A percentile compares a stretch with the other conserved stretches of the same genome.
Conservation (phyloP, 2,329 filamentous ascomycete species). For the Aspergillus jensenii region DNA sequence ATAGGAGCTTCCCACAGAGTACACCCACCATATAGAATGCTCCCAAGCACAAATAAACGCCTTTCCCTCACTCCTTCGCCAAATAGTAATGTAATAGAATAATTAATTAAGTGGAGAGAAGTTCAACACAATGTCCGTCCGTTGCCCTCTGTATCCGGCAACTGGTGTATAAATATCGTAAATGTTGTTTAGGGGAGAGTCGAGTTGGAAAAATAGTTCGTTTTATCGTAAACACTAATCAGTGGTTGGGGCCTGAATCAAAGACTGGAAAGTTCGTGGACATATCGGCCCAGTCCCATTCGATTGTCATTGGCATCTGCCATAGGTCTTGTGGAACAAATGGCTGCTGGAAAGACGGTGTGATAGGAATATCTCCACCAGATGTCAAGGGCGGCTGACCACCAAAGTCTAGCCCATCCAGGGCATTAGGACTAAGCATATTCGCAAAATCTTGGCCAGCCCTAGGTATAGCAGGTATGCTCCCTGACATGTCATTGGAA, state of each 20-base stretch:
- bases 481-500: constrained; percentile 24
- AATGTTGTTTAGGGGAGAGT: background rate
- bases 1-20: background rate
- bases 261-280: constrained; percentile 39
- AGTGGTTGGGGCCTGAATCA: constrained; percentile 26
- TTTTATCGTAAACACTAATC: constrained; percentile 24
- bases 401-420: constrained; percentile 35
- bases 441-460: constrained; percentile 37
- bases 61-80: constrained; percentile 2
- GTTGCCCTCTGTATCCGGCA: background rate
- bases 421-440: constrained; percentile 36
- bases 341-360: constrained; percentile 69
- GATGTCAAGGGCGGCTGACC: constrained; percentile 30
- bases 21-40: background rate
- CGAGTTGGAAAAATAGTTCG: constrained; percentile 4
- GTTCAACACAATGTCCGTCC: background rate
- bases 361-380: constrained; percentile 33
- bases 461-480: constrained; percentile 28
- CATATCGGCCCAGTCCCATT: constrained; percentile 74
- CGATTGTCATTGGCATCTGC: constrained; percentile 92
- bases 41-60: background rate
- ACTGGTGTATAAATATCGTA: background rate
- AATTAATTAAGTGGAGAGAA: background rate
- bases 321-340: constrained; percentile 91
- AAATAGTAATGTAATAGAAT: background rate